Conservation (phyloP, 2,329 filamentous ascomycete genomes). For the Neonectria coccinea region DNA sequence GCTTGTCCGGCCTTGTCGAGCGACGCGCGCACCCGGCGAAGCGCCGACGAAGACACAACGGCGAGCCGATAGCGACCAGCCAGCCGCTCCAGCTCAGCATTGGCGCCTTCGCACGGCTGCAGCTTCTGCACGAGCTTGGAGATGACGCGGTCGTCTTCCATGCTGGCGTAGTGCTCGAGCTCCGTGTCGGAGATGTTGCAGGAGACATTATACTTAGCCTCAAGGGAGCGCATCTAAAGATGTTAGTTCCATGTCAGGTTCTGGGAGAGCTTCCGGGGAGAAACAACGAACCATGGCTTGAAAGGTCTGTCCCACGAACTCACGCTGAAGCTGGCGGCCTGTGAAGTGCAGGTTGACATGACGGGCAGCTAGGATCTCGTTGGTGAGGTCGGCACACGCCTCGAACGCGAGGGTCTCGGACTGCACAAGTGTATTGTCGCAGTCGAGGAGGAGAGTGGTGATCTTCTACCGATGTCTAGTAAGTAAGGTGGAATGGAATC, state of each 20-base stretch:
- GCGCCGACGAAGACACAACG: slow-evolving; percentile 9
- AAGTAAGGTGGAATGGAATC: not conserved
- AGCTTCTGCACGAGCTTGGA: slow-evolving; percentile 14
- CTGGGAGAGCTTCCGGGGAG: not conserved
- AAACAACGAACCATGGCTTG: slow-evolving; percentile 8
- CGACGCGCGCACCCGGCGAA: slow-evolving; percentile 9
- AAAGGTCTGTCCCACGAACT: slow-evolving; percentile 10
- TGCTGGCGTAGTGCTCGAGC: slow-evolving; percentile 8
- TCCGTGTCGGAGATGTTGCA: not conserved
- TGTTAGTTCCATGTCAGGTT: not conserved
- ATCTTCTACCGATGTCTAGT: slow-evolving; percentile 3
- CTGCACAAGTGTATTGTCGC: slow-evolving; percentile 9
- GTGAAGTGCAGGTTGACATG: slow-evolving; percentile 9
- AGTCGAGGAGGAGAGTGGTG: slow-evolving; percentile 13
- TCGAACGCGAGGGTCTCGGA: slow-evolving; percentile 10
- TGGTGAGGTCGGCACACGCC: slow-evolving; percentile 8
- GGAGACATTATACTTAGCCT: slow-evolving; percentile 7
- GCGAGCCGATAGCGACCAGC: slow-evolving; percentile 8
- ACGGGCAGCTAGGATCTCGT: slow-evolving; percentile 10
- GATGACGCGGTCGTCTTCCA: slow-evolving; percentile 15
- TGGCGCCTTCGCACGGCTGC: slow-evolving; percentile 10
- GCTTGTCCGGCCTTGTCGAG: slow-evolving; percentile 9
- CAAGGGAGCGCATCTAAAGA: slow-evolving; percentile 10
- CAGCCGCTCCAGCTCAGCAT: slow-evolving; percentile 5
- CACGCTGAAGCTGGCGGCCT: slow-evolving; percentile 6